These are phyloP conservation scores for Candida pseudofarinosa DNA, from an alignment of 805 yeast species.

Conservation along the genomic window DNA sequence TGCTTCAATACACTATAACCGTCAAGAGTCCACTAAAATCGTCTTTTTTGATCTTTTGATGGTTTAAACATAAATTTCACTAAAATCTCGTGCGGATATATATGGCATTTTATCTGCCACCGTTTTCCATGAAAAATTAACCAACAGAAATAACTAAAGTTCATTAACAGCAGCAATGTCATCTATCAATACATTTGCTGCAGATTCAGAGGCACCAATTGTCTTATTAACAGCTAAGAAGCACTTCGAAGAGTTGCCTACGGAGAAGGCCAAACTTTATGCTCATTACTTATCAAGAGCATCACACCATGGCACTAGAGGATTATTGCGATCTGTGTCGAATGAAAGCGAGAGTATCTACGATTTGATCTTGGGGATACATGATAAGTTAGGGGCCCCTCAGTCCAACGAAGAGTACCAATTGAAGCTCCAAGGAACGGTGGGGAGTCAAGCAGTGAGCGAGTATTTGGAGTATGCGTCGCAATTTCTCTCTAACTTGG, in stretches of 20 bases:
- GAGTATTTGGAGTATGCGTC: slow-evolving; percentile 69
- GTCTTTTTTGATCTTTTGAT: too few relatives aligned
- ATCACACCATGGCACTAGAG: slow-evolving; percentile 78
- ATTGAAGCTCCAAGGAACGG: slow-evolving; percentile 26
- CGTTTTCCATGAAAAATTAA: not conserved
- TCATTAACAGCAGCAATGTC: slow-evolving; percentile 3
- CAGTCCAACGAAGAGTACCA: slow-evolving; percentile 33
- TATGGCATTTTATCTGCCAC: not conserved
- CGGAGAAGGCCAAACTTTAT: slow-evolving; percentile 54
- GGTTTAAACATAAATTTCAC: too few relatives aligned
- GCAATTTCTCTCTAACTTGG: slow-evolving; percentile 69
- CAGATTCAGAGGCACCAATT: slow-evolving; percentile 43
- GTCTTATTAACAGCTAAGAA: slow-evolving; percentile 54
- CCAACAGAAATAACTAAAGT: not conserved
- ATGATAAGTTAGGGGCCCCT: slow-evolving; percentile 47
- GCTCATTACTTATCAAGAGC: slow-evolving; percentile 85
- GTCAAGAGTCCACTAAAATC: too few relatives aligned
- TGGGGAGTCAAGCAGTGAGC: slow-evolving; percentile 30
- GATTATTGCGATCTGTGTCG: slow-evolving; percentile 75
- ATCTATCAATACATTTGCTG: slow-evolving; percentile 17
- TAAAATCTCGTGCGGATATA: not conserved
- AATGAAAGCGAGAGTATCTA: slow-evolving; percentile 75
- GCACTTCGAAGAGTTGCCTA: slow-evolving; percentile 63
- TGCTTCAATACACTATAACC: not conserved
- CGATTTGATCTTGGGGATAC: slow-evolving; percentile 63